Percentiles rank a stretch among this genome's conserved stretches.
These are phyloP conservation scores for Suhomyces kilbournensis DNA, from an alignment of 805 yeast species.

Conservation along the genomic window DNA sequence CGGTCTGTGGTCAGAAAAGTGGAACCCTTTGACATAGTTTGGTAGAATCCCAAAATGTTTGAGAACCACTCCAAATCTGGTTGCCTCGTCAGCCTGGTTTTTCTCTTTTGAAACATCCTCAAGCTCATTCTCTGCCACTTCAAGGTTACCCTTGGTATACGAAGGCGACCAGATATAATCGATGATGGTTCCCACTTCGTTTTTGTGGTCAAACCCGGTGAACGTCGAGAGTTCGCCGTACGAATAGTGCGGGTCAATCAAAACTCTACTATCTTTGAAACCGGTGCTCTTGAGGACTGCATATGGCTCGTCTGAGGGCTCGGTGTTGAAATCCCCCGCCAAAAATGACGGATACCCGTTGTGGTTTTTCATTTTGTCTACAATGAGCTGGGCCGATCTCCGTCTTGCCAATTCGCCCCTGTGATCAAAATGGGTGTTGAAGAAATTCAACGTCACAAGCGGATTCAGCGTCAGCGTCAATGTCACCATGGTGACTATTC, in stretches of 20 bases:
- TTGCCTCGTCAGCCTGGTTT: conserved; percentile 2
- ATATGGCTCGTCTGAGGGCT: conserved; percentile 42
- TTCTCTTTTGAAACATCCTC: conserved; percentile 1
- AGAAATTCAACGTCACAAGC: conserved; percentile 25
- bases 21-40: conserved; percentile 28
- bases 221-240: conserved; percentile 48
- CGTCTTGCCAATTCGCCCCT: conserved; percentile 35
- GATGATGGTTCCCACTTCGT: conserved; percentile 29
- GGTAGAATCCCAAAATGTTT: conserved; percentile 39
- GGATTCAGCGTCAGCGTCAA: conserved; percentile 30
- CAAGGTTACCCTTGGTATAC: conserved; percentile 1
- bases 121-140: background rate
- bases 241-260: conserved; percentile 19
- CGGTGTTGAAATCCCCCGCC: conserved; percentile 43
- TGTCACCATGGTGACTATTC: conserved; percentile 39
- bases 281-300: conserved; percentile 34
- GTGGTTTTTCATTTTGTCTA: conserved; percentile 36
- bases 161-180: conserved; percentile 46
- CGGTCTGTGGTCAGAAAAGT: conserved; percentile 44
- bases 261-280: conserved; percentile 36
- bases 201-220: conserved; percentile 44
- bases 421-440: conserved; percentile 45
- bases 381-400: conserved; percentile 33
- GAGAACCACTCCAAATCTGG: conserved; percentile 21
- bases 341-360: conserved; percentile 36